Evolutionary conservation across 305 asterid genomes (phyloP).

Genomic region (Fraxinus albicans): DNA sequence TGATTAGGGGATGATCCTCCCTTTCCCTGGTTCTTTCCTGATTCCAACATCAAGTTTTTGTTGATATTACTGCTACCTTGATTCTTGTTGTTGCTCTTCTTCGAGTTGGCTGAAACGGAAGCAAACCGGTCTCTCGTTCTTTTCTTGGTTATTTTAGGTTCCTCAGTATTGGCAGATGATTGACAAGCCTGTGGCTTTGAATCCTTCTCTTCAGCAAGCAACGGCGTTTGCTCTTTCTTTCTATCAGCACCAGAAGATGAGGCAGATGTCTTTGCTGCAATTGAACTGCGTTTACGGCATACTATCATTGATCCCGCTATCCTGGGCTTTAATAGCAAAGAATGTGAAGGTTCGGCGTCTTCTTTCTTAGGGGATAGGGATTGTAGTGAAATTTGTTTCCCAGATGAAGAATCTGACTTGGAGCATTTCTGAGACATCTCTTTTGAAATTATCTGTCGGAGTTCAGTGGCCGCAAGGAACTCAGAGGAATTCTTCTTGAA

Average conservation of each 20-base stretch:
- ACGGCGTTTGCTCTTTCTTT: constrained; percentile 40
- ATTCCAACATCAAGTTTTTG: constrained; percentile 28
- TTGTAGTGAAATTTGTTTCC: constrained; percentile 50
- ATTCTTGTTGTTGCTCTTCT: constrained; percentile 48
- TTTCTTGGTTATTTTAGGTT: constrained; percentile 62
- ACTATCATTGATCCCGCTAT: constrained; percentile 53
- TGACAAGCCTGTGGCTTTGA: constrained; percentile 26
- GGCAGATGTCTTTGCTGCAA: constrained; percentile 46
- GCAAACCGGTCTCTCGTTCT: constrained; percentile 52
- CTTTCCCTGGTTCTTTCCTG: constrained; percentile 43
- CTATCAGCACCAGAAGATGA: constrained; percentile 51
- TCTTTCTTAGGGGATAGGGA: constrained; percentile 45
- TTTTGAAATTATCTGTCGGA: constrained; percentile 42
- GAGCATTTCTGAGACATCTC: constrained; percentile 35
- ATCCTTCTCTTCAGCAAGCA: constrained; percentile 34
- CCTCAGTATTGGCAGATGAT: constrained; percentile 36
- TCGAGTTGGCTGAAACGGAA: constrained; percentile 35
- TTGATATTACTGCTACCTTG: constrained; percentile 29
- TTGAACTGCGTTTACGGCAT: constrained; percentile 71
- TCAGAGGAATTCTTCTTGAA: constrained; percentile 48
- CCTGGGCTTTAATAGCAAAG: constrained; percentile 52
- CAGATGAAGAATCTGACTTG: constrained; percentile 50
- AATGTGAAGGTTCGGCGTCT: constrained; percentile 39
- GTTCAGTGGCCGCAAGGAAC: constrained; percentile 49
- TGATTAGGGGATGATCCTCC: constrained; percentile 52